These are phyloP conservation scores for Cornus florida DNA, from an alignment of 148 eudicot genomes.

Conservation along the genomic window DNA sequence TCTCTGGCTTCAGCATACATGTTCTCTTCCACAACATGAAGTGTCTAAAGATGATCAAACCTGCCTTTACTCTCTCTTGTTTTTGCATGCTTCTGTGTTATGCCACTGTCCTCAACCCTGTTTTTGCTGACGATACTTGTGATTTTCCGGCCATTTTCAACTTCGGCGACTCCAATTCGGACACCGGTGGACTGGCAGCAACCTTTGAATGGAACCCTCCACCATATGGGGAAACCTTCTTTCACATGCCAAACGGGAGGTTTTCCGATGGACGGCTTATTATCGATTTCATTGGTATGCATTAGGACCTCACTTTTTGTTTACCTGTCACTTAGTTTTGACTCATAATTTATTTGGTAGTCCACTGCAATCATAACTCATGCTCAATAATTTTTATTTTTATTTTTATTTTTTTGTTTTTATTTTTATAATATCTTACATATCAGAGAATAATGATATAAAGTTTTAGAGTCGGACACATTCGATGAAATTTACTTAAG, in stretches of 20 bases:
- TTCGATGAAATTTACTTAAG: too few relatives aligned
- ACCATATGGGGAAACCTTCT: constrained; percentile 1
- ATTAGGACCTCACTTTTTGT: too few relatives aligned
- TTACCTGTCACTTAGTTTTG: too few relatives aligned
- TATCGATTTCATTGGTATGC: constrained; percentile 14
- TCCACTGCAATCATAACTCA: too few relatives aligned
- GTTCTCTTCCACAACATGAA: not conserved
- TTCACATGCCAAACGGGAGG: constrained; percentile 4
- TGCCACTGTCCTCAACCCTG: not conserved
- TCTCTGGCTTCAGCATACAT: not conserved
- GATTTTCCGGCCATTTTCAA: constrained; percentile 15
- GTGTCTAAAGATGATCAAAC: not conserved
- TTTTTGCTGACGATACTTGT: not conserved
- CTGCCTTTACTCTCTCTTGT: not conserved
- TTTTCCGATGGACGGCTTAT: constrained; percentile 11
- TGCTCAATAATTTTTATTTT: too few relatives aligned
- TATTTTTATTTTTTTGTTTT: too few relatives aligned
- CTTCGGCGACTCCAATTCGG: constrained; percentile 17
- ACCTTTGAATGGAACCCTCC: not conserved
- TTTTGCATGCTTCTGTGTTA: not conserved
- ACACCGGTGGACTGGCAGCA: constrained; percentile 7
- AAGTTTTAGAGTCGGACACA: too few relatives aligned
- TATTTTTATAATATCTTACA: too few relatives aligned
- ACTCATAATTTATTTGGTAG: too few relatives aligned
- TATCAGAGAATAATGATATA: too few relatives aligned